Percentiles rank a stretch among this genome's conserved stretches.
Conservation (phyloP, 108 stramenopile species). For the Mediolabrus comicus region DNA sequence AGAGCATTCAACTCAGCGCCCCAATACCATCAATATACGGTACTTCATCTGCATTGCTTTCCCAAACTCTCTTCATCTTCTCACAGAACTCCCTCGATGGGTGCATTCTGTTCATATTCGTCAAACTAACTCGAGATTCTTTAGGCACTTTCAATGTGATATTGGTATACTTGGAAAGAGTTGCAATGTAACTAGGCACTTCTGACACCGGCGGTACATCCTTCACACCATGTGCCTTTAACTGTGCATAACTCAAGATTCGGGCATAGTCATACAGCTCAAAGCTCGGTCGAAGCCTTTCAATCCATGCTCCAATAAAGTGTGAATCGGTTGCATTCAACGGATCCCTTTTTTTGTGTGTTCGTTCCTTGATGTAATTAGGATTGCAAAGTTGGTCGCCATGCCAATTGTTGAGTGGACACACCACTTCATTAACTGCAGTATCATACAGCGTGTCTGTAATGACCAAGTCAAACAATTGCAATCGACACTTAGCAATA, state of each 20-base stretch:
- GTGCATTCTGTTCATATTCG: conserved; percentile 25
- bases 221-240: conserved; percentile 20
- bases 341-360: conserved; percentile 22
- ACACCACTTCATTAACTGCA: conserved; percentile 34
- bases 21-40: conserved; percentile 41
- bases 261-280: conserved; percentile 48
- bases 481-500: conserved; percentile 48
- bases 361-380: background rate
- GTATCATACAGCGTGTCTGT: conserved; percentile 23
- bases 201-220: conserved; percentile 30
- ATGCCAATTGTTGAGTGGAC: conserved; percentile 37
- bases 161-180: conserved; percentile 24
- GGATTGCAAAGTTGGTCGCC: no score
- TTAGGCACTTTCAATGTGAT: conserved; percentile 1
- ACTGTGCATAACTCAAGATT: conserved; percentile 33
- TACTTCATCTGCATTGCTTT: conserved; percentile 29
- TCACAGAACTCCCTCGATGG: conserved; percentile 43
- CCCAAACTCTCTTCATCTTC: conserved; percentile 35
- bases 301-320: conserved; percentile 40
- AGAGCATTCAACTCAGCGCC: no score
- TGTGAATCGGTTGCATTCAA: conserved; percentile 15
- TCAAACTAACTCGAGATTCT: conserved; percentile 18
- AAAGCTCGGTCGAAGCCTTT: conserved; percentile 38
- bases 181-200: conserved; percentile 29
- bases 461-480: conserved; percentile 47